Conservation (phyloP, 176 grass and related monocot genomes). For the Thinopyrum elongatum region DNA sequence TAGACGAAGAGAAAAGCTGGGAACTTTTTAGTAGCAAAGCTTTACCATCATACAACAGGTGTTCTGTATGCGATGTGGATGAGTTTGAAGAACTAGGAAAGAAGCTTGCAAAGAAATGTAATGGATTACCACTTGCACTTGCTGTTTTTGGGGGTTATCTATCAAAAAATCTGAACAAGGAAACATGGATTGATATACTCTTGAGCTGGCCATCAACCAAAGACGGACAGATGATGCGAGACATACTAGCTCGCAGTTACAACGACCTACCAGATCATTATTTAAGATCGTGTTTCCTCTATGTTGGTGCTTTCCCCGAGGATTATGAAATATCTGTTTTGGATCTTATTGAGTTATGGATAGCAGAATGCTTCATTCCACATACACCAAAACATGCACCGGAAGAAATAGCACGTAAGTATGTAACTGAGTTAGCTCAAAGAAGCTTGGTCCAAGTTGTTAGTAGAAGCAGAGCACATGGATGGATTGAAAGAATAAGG, state of each 20-base stretch:
- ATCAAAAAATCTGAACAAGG: not conserved
- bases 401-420: not conserved
- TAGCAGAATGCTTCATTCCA: constrained; percentile 1
- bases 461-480: not conserved
- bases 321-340: not conserved
- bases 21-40: constrained; percentile 3
- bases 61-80: not conserved
- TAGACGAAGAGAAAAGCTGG: not conserved
- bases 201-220: not conserved
- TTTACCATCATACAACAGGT: not conserved
- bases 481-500: not conserved
- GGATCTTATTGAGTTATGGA: not conserved
- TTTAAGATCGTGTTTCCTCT: constrained; percentile 2
- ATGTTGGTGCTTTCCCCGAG: constrained; percentile 3
- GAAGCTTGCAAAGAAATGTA: not conserved
- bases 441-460: constrained; percentile 1
- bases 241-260: constrained; percentile 11
- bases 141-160: not conserved
- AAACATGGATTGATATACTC: not conserved
- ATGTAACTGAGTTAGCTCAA: constrained; percentile 8
- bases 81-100: not conserved
- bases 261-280: constrained; percentile 2
- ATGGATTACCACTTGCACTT: constrained; percentile 2
- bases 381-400: not conserved
- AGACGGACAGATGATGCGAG: not conserved